Evolutionary conservation across 495 filamentous ascomycete species (phyloP), one percentile per base, ranked within the genome.

Genomic region (Aspergillus hancockii): DNA sequence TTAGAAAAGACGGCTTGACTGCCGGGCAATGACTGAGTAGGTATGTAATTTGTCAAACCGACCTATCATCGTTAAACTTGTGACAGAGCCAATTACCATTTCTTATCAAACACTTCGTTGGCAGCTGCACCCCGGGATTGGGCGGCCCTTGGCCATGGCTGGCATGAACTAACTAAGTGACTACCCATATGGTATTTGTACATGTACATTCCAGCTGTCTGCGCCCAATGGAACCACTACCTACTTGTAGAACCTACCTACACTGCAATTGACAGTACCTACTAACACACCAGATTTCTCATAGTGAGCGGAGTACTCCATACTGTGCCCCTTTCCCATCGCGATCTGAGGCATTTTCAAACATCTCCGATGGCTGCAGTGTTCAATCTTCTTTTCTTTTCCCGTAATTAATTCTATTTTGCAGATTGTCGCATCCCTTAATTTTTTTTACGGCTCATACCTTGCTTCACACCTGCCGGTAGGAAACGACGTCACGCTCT

Each of bases 101-200:
- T 4, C 4, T 8, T 23, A 23, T 13, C 12, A 22, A n/a, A 19
- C 8, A 23, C 43, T 22, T 21, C 10, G 43, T 8, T 47, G 43
- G 21, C 43, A 47, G 43, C 43, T 47, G 43, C 43, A 47, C 43
- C 43, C 43, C 43, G 19, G 43, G 43, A 41, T 47, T 47, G 43
- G 43, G 43, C 43, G 36, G 12, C 36, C 36, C 9, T 40, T 40
- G 12, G 10, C 36, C 5, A 47, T 47, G 43, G 43, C 43, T 22
- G 43, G 43, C 12, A 12, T 47, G 43, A 23, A 21, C 19, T 28
- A 28, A 28, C 4, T 47, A 2, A 8, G 41, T 7, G 18, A 45
- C 41, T 6, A 45, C 19, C 6, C 41, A 22, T 19, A 45, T 7
- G 19, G 5, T 45, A 19, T 8, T 19, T 4, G 4, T 45, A 8